These are phyloP conservation scores for Mycena chlorophos DNA, from an alignment of 768 basidiomycete genomes.

Conservation along the genomic window DNA sequence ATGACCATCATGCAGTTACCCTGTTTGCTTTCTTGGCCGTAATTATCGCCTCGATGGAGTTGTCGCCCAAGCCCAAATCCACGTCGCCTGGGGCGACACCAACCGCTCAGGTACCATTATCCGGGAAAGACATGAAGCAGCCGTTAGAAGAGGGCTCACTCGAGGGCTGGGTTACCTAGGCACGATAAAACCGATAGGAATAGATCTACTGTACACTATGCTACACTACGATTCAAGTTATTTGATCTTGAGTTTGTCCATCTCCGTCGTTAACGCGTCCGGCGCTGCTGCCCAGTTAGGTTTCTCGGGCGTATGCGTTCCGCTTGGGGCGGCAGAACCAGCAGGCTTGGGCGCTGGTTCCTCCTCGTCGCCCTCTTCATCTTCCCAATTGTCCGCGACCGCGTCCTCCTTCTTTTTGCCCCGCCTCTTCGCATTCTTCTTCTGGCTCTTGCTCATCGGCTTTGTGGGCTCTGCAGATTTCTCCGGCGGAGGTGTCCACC, in stretches of 20 bases:
- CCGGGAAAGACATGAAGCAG: constrained; percentile 33
- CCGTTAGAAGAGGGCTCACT: constrained; percentile 15
- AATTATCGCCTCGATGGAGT: constrained; percentile 70
- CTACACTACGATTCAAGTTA: constrained; percentile 25
- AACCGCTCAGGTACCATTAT: constrained; percentile 26
- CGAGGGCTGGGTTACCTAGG: constrained; percentile 17
- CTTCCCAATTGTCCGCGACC: constrained; percentile 81
- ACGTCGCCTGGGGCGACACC: constrained; percentile 26
- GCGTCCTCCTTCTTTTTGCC: constrained; percentile 60
- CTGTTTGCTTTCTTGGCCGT: constrained; percentile 66
- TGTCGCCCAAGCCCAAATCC: constrained; percentile 47
- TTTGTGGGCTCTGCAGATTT: constrained; percentile 30
- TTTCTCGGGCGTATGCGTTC: constrained; percentile 14
- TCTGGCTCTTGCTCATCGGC: constrained; percentile 76
- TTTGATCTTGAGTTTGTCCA: constrained; percentile 61
- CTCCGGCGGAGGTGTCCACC: constrained; percentile 68
- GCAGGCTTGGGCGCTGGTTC: constrained; percentile 3
- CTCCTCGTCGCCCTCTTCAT: constrained; percentile 53
- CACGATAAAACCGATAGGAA: neutral
- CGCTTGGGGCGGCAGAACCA: constrained; percentile 2
- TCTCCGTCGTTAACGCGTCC: constrained; percentile 44
- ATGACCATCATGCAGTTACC: constrained; percentile 44
- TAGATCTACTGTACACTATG: constrained; percentile 32
- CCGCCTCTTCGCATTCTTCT: constrained; percentile 77
- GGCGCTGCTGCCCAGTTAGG: constrained; percentile 27